Evolutionary conservation across 108 stramenopile genomes (phyloP), one percentile per base, ranked within the genome.

Genomic region (Cyclotella choctawhatcheeana): DNA sequence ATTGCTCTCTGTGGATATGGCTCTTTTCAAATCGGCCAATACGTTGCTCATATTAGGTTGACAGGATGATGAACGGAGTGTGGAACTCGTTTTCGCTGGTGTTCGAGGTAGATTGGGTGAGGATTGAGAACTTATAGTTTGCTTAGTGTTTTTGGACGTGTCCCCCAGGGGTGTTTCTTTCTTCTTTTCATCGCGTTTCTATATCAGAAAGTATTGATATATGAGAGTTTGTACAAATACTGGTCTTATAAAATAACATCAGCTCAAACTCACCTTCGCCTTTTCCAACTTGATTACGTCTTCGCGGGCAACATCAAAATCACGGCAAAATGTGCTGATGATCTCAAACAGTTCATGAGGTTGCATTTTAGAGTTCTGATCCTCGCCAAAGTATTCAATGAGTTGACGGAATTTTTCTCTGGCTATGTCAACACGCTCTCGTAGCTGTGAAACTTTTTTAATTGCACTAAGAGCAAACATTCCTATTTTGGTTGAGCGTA

Each of bases 301-400:
- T 22, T 90, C 89, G n/a, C 85, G 77, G 2, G 91, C 91, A 67
- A 81, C 84, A 27, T 90, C 74, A 62, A 93, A 96, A 48, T 91
- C 87, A n/a, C 84, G 78, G 32, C 79, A 82, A 72, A 97, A 97
- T 3, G 64, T 74, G 17, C 40, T 78, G 34, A 97, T 85, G 26
- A 89, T 94, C 37, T 82, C 81, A 44, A 97, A 97, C 34, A 97
- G 62, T 47, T 97, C 89, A 44, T 94, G 91, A 8, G 89, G 89
- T 24, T 90, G 88, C 82, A 85, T 84, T 25, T 82, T 82, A 2
- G 82, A 74, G 30, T 80, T 74, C 17, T 72, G 64, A 64, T 92
- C 88, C 67, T 84, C 86, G 2, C 96, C 96, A 66, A 94, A 90
- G 59, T 94, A 94, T 45, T 94, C 88, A 1, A 86, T 58, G 5